Evolutionary conservation across 306 rosid species (phyloP).

Genomic region (Gynostemma pentaphyllum): DNA sequence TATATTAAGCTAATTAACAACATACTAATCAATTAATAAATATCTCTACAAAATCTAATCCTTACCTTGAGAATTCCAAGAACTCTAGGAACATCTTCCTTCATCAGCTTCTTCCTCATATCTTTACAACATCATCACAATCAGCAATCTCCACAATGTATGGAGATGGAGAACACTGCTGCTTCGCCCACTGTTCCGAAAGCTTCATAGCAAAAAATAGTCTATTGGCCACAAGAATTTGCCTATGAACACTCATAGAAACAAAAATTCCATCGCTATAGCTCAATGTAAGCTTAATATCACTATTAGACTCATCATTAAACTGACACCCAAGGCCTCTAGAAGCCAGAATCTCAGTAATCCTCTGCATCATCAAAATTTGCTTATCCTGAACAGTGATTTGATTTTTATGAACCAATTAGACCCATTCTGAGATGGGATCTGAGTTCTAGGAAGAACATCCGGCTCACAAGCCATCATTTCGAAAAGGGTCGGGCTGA

Average conservation of each 20-base stretch:
- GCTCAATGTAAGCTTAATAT: conserved; percentile 58
- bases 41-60: no score
- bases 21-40: no score
- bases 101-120: no score
- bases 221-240: conserved; percentile 65
- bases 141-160: no score
- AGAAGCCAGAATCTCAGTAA: conserved; percentile 36
- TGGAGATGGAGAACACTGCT: no score
- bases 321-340: conserved; percentile 72
- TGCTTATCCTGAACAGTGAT: conserved; percentile 32
- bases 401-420: conserved; percentile 24
- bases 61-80: no score
- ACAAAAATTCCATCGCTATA: conserved; percentile 58
- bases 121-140: no score
- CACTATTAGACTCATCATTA: conserved; percentile 54
- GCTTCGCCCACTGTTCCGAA: no score
- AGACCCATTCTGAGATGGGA: conserved; percentile 22
- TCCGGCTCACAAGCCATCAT: conserved; percentile 91
- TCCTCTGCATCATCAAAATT: conserved; percentile 54
- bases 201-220: conserved; percentile 60
- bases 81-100: no score
- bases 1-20: no score
- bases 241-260: conserved; percentile 66
- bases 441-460: conserved; percentile 37
- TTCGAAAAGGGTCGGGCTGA: conserved; percentile 72